Evolutionary conservation across 495 filamentous ascomycete species (phyloP).

Genomic region (Amphirosellinia nigrospora): DNA sequence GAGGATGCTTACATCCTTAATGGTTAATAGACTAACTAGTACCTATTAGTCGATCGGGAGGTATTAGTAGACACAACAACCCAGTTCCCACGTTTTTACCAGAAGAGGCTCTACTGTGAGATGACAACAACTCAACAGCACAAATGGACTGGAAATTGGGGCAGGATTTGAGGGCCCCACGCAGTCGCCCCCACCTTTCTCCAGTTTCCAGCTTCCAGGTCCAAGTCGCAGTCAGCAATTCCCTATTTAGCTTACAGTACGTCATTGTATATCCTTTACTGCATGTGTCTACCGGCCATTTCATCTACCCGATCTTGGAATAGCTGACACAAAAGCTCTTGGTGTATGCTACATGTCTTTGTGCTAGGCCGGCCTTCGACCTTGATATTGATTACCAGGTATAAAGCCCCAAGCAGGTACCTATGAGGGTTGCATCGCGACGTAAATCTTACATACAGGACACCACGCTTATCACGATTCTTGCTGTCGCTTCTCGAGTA

Average conservation of each 20-base stretch:
- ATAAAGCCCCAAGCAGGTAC: neutral
- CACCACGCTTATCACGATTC: slow-evolving; percentile 5
- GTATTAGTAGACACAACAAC: neutral
- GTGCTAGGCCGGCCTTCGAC: neutral
- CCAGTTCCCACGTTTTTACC: slow-evolving; percentile 4
- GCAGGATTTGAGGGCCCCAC: slow-evolving; percentile 9
- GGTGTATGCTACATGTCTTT: neutral
- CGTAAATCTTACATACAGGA: neutral
- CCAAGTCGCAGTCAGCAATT: slow-evolving; percentile 9
- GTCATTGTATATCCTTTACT: neutral
- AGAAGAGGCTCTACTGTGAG: neutral
- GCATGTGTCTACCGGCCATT: neutral
- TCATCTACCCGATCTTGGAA: neutral
- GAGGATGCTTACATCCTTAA: neutral
- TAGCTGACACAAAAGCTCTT: neutral
- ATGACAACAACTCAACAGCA: neutral
- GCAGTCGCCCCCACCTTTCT: neutral
- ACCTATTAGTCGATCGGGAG: too few relatives aligned
- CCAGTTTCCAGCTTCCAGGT: slow-evolving; percentile 12
- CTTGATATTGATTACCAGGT: neutral
- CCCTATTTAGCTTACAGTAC: slow-evolving; percentile 5
- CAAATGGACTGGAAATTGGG: too few relatives aligned
- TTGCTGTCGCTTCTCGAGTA: slow-evolving; percentile 6
- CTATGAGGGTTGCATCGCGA: neutral
- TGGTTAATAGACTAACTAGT: too few relatives aligned